Base-by-base conservation (phyloP, 179 eudicot species). In the Gypsophila paniculata region DNA sequence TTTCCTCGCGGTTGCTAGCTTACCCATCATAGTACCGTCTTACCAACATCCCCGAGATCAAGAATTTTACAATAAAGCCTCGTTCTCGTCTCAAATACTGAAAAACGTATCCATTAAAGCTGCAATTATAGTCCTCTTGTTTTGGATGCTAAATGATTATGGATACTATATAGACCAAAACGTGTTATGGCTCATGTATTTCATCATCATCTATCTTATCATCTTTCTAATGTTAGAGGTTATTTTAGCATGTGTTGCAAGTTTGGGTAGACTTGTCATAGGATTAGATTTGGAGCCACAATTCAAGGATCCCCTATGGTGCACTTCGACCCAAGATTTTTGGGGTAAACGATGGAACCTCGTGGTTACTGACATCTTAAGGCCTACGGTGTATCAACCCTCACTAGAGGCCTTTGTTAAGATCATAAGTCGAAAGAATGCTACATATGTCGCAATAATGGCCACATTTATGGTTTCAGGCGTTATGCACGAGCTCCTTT, bases 341-440 rank as follows among this genome's bases (percentile, higher is more conserved):
- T 89, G 96, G 96, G 90, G 90, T 0, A 76, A 73, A 7, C 69
- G 90, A 44, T 89, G 96, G 96, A 89, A 89, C 74, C 85, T 89
- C 21, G 77, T 83, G 79, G 91, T 83, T 5, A 80, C 87, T 13
- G 66, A 76, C 70, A 69, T 80, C 17, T 79, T 89, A 38, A 83
- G 86, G 11, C 76, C 80, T 23, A 83, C 90, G 5, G 81, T 88
- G 3, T 89, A 87, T 81, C 71, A 72, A 4, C 96, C 96, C 13
- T 75, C 80, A 0, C 61, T 65, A 25, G 49, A 22, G 4, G 11
- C 72, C 60, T 59, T 65, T 26, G 17, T 65, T 13, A 71, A 70
- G 32, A 11, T 69, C 1, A 13, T 81, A 19, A 86, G 84, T 19
- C 73, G 44, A 2, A 32, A 48, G 19, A 48, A 65, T 80, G 89